phyloP scores from a whole-genome alignment of 1,284 basidiomycete genomes.

The Pisolithus thermaeus region DNA sequence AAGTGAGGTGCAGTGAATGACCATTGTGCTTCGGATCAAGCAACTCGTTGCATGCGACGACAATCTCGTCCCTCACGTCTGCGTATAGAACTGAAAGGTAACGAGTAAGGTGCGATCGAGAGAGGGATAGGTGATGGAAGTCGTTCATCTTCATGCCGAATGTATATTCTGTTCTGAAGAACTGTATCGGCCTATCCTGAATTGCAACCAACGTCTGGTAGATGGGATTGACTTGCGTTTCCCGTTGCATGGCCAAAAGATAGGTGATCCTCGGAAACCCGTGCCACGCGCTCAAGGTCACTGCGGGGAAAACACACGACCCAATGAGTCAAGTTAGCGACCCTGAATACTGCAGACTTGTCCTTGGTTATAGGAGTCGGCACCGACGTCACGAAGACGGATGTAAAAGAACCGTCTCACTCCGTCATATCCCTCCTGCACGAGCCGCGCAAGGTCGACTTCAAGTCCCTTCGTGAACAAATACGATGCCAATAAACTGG shows the following conservation, averaged over 20 bases:
- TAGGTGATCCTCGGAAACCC: not conserved
- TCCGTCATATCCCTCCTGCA: not conserved
- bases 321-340: not conserved
- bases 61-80: conserved; percentile 31
- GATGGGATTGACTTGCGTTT: not conserved
- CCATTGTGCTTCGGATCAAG: conserved; percentile 13
- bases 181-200: not conserved
- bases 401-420: not conserved
- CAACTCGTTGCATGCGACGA: conserved; percentile 23
- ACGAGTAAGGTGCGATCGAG: conserved; percentile 27
- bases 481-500: not conserved
- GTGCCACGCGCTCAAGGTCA: not conserved
- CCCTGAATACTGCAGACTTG: not conserved
- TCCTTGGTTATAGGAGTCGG: not conserved
- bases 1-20: not conserved
- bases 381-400: not conserved
- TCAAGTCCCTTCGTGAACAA: not conserved
- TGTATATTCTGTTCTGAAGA: conserved; percentile 15
- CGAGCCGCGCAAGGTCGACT: not conserved
- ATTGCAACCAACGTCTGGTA: not conserved
- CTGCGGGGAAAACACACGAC: not conserved
- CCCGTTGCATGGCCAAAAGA: not conserved
- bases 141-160: conserved; percentile 23
- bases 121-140: conserved; percentile 22
- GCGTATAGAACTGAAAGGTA: conserved; percentile 21